Percentiles rank a stretch among this genome's conserved stretches.
Conservation (phyloP, 495 filamentous ascomycete species). For the Penicillium argentinense region DNA sequence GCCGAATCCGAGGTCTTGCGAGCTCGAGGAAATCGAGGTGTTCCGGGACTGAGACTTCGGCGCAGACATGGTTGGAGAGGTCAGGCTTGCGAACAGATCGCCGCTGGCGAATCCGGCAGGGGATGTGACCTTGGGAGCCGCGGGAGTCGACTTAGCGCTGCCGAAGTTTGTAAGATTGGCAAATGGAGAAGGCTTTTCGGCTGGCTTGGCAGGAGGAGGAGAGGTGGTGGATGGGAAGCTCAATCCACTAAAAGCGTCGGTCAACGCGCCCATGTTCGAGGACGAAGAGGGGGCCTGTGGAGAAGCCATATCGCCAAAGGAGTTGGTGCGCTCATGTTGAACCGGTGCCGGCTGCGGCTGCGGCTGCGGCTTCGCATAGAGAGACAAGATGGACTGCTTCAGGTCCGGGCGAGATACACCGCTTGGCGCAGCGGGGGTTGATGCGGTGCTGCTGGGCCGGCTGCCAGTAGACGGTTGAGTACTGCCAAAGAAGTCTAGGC, state of each 20-base stretch:
- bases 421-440: conserved; percentile 53
- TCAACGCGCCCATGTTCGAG: conserved; percentile 68
- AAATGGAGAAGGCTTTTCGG: conserved; percentile 68
- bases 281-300: conserved; percentile 44
- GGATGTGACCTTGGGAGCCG: conserved; percentile 52
- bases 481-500: conserved; percentile 88
- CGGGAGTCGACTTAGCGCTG: conserved; percentile 53
- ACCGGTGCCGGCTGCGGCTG: conserved; percentile 61
- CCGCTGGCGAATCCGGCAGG: conserved; percentile 55
- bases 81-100: conserved; percentile 77
- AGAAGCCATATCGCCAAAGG: conserved; percentile 69
- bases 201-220: conserved; percentile 48
- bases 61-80: conserved; percentile 51
- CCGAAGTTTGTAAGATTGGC: conserved; percentile 65
- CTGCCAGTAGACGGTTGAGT: conserved; percentile 59
- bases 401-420: conserved; percentile 84
- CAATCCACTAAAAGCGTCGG: conserved; percentile 84
- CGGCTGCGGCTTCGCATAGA: conserved; percentile 82
- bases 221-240: conserved; percentile 65
- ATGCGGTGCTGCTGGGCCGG: conserved; percentile 70
- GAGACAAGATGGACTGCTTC: conserved; percentile 93
- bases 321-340: conserved; percentile 57
- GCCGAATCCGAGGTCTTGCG: conserved; percentile 54
- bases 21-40: conserved; percentile 47
- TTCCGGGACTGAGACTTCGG: conserved; percentile 43